Evolutionary conservation across 1,284 basidiomycete genomes (phyloP).

Genomic region (Ganoderma boninense): DNA sequence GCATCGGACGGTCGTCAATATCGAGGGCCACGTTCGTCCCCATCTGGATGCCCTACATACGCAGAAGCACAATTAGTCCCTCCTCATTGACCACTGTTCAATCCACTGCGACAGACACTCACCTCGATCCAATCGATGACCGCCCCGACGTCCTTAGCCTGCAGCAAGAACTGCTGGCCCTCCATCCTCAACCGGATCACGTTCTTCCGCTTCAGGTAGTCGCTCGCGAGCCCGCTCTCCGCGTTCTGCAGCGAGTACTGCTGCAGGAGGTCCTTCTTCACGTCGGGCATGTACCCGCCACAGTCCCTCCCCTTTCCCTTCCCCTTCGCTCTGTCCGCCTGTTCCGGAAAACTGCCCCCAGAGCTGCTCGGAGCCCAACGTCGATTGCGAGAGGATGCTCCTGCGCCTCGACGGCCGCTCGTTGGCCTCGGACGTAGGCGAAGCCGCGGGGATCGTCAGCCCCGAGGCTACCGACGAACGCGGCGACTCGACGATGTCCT

Average conservation of each 20-base stretch:
- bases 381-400: slow-evolving; percentile 27
- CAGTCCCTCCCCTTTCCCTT: slow-evolving; percentile 26
- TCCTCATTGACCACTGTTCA: neutral
- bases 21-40: slow-evolving; percentile 94
- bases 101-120: slow-evolving; percentile 25
- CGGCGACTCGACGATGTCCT: slow-evolving; percentile 34
- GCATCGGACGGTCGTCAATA: slow-evolving; percentile 90
- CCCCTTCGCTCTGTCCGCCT: slow-evolving; percentile 7
- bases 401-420: slow-evolving; percentile 28
- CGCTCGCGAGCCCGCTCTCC: slow-evolving; percentile 93
- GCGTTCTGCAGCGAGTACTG: slow-evolving; percentile 89
- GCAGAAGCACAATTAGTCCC: neutral
- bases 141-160: slow-evolving; percentile 85
- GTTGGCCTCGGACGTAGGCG: slow-evolving; percentile 20
- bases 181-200: slow-evolving; percentile 94
- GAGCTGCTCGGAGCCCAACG: neutral
- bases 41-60: slow-evolving; percentile 82
- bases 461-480: slow-evolving; percentile 27
- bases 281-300: slow-evolving; percentile 48
- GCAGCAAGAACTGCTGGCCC: slow-evolving; percentile 96
- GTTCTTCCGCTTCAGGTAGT: slow-evolving; percentile 94
- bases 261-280: slow-evolving; percentile 60
- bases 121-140: slow-evolving; percentile 99
- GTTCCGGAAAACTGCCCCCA: slow-evolving; percentile 2
- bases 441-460: slow-evolving; percentile 23